Base-by-base conservation (phyloP, 2,329 filamentous ascomycete genomes). In the Penicillium crustosum region DNA sequence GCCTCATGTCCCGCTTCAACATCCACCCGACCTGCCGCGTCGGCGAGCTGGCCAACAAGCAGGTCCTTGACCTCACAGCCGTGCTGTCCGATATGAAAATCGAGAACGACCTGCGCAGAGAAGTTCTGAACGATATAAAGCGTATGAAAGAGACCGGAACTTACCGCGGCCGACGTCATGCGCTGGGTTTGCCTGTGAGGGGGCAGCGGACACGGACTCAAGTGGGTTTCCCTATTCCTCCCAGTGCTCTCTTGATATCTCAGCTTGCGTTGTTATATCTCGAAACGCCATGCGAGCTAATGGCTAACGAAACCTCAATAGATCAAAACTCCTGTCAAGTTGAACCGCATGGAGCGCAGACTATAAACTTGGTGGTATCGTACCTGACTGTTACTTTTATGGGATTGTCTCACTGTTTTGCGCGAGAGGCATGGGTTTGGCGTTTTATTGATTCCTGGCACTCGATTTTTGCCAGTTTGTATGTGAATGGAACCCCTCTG, bases 71-170 rank as follows among this genome's bases (percentile, higher is more conserved):
- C 53, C 81, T 99, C 60, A 94, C 89, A 23, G 89, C 89, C 50
- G 91, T 96, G 70, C 81, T 99, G 41, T 90, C 91, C 17, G 88
- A 87, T 54, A 93, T 99, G 91, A 96, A 89, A 59, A 91, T 97
- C 68, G 94, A 97, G 76, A 96, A 89, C 75, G 93, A 97, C 69
- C 82, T 95, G 63, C 82, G 86, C 69, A 85, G 89, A 71, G 79
- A 90, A 58, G 78, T 97, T 38, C 83, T 88, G 68, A 91, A 96
- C 49, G 94, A 97, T 70, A 96, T 99, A 66, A 82, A 82, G 72
- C 82, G 93, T 59, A 70, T 99, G 75, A 90, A 89, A 73, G 93
- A 97, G 69, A 97, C 96, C 80, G 93, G 93, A 49, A 87, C 89
- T 4, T 96, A 96, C 73, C 82, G 94, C 53, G 94, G 94, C 64